Conservation (phyloP, 1,139 yeast genomes). For the Groenewaldozyma sp. region DNA sequence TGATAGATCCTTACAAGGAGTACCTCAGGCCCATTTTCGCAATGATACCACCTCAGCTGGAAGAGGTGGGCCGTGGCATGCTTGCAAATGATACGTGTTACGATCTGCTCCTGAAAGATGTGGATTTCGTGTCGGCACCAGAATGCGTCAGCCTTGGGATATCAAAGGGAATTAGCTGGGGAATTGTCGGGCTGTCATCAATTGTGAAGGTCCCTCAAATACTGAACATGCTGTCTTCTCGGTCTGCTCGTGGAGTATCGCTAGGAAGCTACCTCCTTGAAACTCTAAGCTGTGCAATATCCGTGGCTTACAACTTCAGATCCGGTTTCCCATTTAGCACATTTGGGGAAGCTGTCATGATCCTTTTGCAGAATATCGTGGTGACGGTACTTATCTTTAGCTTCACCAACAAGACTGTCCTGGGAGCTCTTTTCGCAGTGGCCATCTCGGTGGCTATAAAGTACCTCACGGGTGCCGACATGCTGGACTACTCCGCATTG, state of each 20-base stretch:
- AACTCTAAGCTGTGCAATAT: conserved; percentile 32
- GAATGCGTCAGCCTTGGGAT: conserved; percentile 25
- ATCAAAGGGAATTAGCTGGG: conserved; percentile 29
- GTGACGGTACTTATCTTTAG: background rate
- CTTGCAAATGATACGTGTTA: conserved; percentile 18
- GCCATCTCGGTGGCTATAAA: background rate
- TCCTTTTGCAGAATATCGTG: conserved; percentile 34
- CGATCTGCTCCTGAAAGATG: conserved; percentile 17
- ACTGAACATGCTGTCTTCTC: conserved; percentile 24
- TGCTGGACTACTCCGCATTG: conserved; percentile 21
- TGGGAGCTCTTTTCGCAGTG: background rate
- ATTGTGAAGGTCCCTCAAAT: conserved; percentile 35
- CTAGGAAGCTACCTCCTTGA: conserved; percentile 31
- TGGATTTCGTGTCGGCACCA: conserved; percentile 22
- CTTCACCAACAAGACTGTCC: background rate
- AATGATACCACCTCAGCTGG: conserved; percentile 19
- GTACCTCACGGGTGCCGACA: conserved; percentile 24
- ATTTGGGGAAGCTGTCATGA: conserved; percentile 36
- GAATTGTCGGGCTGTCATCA: conserved; percentile 30
- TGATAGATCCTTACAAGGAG: conserved; percentile 18
- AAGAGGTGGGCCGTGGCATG: conserved; percentile 13
- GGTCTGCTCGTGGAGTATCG: conserved; percentile 32
- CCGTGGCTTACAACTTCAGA: conserved; percentile 36
- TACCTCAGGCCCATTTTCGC: conserved; percentile 18
- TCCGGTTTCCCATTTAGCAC: conserved; percentile 34